A percentile compares a stretch with the other conserved stretches of the same genome.
Evolutionary conservation across 768 basidiomycete genomes (phyloP).

Genomic region (Candolleomyces eurysporus): DNA sequence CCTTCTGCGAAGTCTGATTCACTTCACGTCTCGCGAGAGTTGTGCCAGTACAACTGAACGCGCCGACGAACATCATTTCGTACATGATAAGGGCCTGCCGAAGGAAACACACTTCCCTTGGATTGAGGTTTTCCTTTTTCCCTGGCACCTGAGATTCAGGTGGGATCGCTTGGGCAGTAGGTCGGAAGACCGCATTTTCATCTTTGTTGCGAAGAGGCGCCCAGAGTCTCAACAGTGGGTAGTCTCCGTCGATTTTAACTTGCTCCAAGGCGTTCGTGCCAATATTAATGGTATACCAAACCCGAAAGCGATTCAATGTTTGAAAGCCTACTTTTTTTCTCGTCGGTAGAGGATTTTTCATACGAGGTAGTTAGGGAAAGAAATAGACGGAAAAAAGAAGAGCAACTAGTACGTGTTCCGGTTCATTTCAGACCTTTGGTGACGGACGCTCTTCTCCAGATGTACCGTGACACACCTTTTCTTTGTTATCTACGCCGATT

Average conservation of each 20-base stretch:
- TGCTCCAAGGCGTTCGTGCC: constrained; percentile 55
- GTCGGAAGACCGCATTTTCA: constrained; percentile 46
- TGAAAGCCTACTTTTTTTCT: constrained; percentile 58
- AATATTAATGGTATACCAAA: constrained; percentile 43
- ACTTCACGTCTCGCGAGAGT: constrained; percentile 60
- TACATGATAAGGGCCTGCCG: constrained; percentile 70
- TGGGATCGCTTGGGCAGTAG: constrained; percentile 43
- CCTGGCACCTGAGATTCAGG: constrained; percentile 36
- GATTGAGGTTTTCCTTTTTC: constrained; percentile 68
- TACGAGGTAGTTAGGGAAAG: neutral
- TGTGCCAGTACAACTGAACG: constrained; percentile 18
- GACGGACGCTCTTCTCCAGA: no score
- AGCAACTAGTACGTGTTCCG: neutral
- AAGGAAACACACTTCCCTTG: constrained; percentile 77
- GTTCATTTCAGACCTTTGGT: no score
- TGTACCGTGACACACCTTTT: no score
- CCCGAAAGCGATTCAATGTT: constrained; percentile 67
- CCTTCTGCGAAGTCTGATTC: constrained; percentile 52
- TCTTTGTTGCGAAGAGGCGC: constrained; percentile 62
- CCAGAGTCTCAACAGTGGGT: constrained; percentile 55
- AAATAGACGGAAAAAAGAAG: neutral
- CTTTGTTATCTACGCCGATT: constrained; percentile 10
- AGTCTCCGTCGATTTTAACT: no score
- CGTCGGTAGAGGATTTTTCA: constrained; percentile 20
- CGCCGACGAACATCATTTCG: constrained; percentile 55